A percentile compares a stretch with the other conserved stretches of the same genome.
Evolutionary conservation across 2,329 filamentous ascomycete species (phyloP).

Genomic region (Fusarium tricinctum): DNA sequence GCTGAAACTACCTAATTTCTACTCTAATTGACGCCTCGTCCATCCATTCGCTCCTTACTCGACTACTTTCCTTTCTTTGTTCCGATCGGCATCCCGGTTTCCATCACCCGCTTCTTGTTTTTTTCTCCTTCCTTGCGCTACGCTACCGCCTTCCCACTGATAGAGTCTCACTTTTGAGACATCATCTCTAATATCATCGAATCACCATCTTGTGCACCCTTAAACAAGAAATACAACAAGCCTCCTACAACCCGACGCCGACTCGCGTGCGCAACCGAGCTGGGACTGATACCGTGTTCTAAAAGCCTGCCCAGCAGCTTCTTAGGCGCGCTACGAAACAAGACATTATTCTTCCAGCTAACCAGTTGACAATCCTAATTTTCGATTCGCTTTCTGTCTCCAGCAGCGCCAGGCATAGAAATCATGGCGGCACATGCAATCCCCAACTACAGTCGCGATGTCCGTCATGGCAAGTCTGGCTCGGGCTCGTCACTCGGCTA

Average conservation of each 20-base stretch:
- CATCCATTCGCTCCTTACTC: slow-evolving; percentile 35
- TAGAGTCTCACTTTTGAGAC: slow-evolving; percentile 30
- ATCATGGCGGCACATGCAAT: slow-evolving; percentile 53
- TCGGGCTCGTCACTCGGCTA: slow-evolving; percentile 55
- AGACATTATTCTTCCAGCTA: slow-evolving; percentile 12
- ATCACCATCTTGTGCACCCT: slow-evolving; percentile 31
- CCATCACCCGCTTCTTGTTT: slow-evolving; percentile 21
- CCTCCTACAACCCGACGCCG: slow-evolving; percentile 24
- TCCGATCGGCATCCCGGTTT: slow-evolving; percentile 32
- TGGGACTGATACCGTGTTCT: slow-evolving; percentile 35
- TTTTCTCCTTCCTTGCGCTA: slow-evolving; percentile 33
- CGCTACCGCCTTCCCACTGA: slow-evolving; percentile 38
- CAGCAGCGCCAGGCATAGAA: not conserved
- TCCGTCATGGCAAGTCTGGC: slow-evolving; percentile 49
- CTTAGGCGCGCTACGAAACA: slow-evolving; percentile 20
- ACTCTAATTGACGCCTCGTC: slow-evolving; percentile 21
- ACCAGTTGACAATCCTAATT: slow-evolving; percentile 2
- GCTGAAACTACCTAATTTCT: not conserved
- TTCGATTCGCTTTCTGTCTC: slow-evolving; percentile 7
- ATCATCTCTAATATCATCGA: slow-evolving; percentile 36
- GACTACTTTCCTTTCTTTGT: slow-evolving; percentile 34
- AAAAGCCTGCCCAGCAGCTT: slow-evolving; percentile 17
- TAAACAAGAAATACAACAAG: slow-evolving; percentile 27
- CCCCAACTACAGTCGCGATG: slow-evolving; percentile 47
- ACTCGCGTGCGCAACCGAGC: slow-evolving; percentile 35